phyloP scores from a whole-genome alignment of 1,284 basidiomycete genomes.

The Golubevia sp. region DNA sequence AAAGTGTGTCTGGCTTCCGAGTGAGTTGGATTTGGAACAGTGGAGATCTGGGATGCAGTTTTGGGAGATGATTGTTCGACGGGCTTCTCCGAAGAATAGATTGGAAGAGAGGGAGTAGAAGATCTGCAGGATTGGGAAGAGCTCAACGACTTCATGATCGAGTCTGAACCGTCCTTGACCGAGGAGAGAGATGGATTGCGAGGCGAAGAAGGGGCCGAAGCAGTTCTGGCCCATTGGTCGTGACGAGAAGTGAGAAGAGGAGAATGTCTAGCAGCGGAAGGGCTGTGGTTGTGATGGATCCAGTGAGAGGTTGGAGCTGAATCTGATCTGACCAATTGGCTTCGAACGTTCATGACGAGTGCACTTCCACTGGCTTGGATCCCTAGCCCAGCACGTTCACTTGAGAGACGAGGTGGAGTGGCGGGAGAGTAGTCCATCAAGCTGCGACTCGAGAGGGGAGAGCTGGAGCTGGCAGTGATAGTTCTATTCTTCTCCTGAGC shows the following conservation, averaged over 20 bases:
- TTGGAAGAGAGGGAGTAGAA: neutral
- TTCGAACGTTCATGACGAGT: neutral
- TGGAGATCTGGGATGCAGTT: neutral
- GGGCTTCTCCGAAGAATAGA: too few species aligned
- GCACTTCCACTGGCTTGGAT: neutral
- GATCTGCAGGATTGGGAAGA: neutral
- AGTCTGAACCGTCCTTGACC: neutral
- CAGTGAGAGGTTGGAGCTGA: conserved; percentile 1
- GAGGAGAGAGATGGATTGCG: neutral
- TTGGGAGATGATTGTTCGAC: neutral
- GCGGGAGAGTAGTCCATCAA: neutral
- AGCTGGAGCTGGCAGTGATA: neutral
- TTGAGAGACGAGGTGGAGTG: neutral
- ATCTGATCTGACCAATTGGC: neutral
- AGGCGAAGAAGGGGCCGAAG: neutral
- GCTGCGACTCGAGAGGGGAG: neutral
- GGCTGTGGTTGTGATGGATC: conserved; percentile 6
- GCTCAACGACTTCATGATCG: neutral
- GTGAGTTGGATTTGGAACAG: neutral
- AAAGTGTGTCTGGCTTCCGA: conserved; percentile 1
- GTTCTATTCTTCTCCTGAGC: neutral
- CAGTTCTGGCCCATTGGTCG: neutral
- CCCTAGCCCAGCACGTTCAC: neutral
- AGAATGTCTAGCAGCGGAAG: neutral
- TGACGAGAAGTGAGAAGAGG: neutral